These are phyloP conservation scores for Immersiporthe knoxdaviesiana DNA, from an alignment of 2,329 filamentous ascomycete genomes.

Conservation along the genomic window DNA sequence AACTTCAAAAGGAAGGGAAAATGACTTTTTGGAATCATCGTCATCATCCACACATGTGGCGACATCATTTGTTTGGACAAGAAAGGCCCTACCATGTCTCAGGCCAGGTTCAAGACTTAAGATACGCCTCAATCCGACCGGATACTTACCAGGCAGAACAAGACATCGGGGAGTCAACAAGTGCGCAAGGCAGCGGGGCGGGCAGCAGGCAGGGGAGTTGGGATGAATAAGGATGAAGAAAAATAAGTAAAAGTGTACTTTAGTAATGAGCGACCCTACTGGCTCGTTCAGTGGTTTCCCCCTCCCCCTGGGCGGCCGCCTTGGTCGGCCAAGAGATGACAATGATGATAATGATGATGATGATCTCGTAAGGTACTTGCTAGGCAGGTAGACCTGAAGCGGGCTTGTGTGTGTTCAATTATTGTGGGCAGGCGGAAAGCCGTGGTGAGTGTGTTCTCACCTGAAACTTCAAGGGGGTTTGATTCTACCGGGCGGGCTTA, in stretches of 20 bases:
- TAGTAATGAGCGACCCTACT: neutral
- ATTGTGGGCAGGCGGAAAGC: neutral
- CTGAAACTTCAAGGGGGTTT: slow-evolving; percentile 13
- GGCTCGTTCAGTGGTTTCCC: no score
- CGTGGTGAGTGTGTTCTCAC: slow-evolving; percentile 17
- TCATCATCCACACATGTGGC: neutral
- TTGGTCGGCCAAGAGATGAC: neutral
- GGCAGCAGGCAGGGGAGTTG: neutral
- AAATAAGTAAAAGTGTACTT: neutral
- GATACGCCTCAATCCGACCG: neutral
- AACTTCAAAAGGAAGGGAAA: no score
- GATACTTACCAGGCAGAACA: neutral
- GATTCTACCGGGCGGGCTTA: neutral
- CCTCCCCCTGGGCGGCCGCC: slow-evolving; percentile 3
- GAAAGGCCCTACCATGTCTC: neutral
- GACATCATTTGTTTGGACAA: neutral
- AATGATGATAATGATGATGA: slow-evolving; percentile 14
- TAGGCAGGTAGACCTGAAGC: slow-evolving; percentile 12
- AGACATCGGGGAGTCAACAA: neutral
- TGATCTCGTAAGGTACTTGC: neutral
- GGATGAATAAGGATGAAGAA: neutral
- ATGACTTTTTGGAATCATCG: neutral
- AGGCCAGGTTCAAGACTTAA: neutral
- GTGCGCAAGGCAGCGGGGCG: neutral
- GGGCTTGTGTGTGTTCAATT: neutral